Evolutionary conservation across 2,329 filamentous ascomycete genomes (phyloP).

Genomic region (Xylariomycetidae sp.): DNA sequence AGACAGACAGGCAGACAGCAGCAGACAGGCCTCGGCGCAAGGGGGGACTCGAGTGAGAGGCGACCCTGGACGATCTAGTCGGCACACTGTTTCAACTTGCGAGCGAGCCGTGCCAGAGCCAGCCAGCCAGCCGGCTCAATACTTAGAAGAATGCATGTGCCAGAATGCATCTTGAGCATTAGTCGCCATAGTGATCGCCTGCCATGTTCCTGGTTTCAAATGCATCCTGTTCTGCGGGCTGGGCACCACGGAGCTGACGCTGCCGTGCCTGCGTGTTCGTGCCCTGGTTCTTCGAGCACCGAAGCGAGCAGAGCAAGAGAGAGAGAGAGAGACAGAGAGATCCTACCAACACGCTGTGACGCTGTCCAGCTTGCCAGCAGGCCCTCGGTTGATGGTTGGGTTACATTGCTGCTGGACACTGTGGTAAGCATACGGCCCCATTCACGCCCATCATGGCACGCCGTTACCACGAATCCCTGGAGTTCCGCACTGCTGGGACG

Average conservation of each 20-base stretch:
- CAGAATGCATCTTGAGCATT: slow-evolving; percentile 6
- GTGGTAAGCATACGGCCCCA: slow-evolving; percentile 16
- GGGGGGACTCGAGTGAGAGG: slow-evolving; percentile 14
- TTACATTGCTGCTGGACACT: slow-evolving; percentile 16
- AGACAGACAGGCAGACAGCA: too few species aligned
- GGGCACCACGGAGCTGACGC: too few species aligned
- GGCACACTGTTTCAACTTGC: slow-evolving; percentile 22
- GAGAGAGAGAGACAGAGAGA: too few species aligned
- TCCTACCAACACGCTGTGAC: background rate
- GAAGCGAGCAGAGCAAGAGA: too few species aligned
- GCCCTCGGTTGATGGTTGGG: too few species aligned
- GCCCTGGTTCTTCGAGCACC: slow-evolving; percentile 1
- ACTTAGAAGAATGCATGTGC: too few species aligned
- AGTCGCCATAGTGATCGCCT: slow-evolving; percentile 12
- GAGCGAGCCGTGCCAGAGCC: too few species aligned
- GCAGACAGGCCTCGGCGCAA: slow-evolving; percentile 21
- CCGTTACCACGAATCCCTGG: slow-evolving; percentile 13
- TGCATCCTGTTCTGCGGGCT: too few species aligned
- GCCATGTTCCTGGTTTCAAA: too few species aligned
- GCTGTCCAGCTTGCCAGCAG: background rate
- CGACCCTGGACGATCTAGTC: slow-evolving; percentile 10
- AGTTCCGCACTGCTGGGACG: slow-evolving; percentile 17
- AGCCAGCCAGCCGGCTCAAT: too few species aligned
- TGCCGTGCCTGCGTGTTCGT: too few species aligned
- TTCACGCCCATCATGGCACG: slow-evolving; percentile 11